Base-by-base conservation (phyloP, 2,329 filamentous ascomycete species). In the Pyrenophora teres region DNA sequence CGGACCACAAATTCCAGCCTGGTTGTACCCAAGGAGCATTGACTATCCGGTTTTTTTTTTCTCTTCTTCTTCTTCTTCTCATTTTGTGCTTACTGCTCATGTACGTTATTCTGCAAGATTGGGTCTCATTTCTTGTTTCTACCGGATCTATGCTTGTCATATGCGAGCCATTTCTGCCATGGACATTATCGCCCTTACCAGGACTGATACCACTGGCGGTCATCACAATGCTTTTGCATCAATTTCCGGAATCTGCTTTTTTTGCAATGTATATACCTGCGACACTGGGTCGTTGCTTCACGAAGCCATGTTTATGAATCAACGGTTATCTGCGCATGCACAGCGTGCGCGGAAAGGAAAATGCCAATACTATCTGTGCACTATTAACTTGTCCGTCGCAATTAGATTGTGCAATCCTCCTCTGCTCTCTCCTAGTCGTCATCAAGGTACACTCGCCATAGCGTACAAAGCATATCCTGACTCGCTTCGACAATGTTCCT, bases 261-360 rank as follows among this genome's bases (percentile, higher is more conserved):
- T 33, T 64, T 59, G 58, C 51, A 61, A 69, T 73, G 69, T 73
- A 71, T 68, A 71, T 71, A 70, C 65, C 67, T 57, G 43, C 50
- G 44, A 52, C 47, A 46, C 50, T 25, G 23, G 49, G 46, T 42
- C 39, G 48, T 37, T 54, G 52, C 40, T 53, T 40, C 32, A 48
- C 46, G 39, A 51, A 59, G 55, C 57, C 63, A 70, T 56, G 63
- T 63, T 65, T 46, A 68, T 60, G 66, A 69, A 67, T 62, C 64
- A 67, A 69, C 64, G 69, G 64, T 62, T 61, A 50, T 63, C 53
- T 69, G 59, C 45, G 39, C 39, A 49, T 66, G 67, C 67, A 72
- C 66, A 65, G 67, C 61, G 56, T 59, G 62, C 49, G 38, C 21
- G 18, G 43, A 39, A 40, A 27, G 27, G 43, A 46, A 49, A 25